phyloP scores from a whole-genome alignment of 2,329 filamentous ascomycete genomes.

The Pseudogymnoascus sp. region DNA sequence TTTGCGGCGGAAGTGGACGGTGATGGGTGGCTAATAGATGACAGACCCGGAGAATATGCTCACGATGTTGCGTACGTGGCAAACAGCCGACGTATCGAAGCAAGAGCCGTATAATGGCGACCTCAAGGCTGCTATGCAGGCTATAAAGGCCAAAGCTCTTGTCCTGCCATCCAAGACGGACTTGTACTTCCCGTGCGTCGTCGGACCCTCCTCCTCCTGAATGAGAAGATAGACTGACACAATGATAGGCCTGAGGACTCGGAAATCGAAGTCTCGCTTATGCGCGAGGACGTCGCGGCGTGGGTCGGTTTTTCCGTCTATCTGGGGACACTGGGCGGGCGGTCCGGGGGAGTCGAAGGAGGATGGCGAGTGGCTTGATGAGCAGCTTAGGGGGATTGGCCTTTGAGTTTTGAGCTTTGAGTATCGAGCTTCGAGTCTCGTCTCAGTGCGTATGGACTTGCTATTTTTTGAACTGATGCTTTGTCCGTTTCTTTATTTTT shows the following conservation, averaged over 20 bases:
- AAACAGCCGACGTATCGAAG: constrained; percentile 62
- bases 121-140: constrained; percentile 58
- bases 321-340: constrained; percentile 63
- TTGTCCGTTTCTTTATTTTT: neutral
- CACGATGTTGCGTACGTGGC: constrained; percentile 73
- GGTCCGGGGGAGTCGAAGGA: constrained; percentile 65
- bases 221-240: neutral
- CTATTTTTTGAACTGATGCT: neutral
- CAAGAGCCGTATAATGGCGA: constrained; percentile 63
- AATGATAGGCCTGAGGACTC: constrained; percentile 64
- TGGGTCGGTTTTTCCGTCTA: constrained; percentile 49
- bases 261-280: constrained; percentile 61
- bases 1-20: neutral
- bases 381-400: constrained; percentile 46
- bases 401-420: neutral
- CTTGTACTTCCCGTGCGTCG: constrained; percentile 65
- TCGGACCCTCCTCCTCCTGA: neutral
- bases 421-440: neutral
- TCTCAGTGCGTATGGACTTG: neutral
- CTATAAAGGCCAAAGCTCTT: constrained; percentile 65
- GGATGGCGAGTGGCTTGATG: constrained; percentile 67
- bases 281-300: constrained; percentile 52
- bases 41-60: constrained; percentile 67
- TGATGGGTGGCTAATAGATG: neutral
- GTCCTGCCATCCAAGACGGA: constrained; percentile 69